Evolutionary conservation across 2,329 filamentous ascomycete species (phyloP).

Genomic region (Venturia effusa): DNA sequence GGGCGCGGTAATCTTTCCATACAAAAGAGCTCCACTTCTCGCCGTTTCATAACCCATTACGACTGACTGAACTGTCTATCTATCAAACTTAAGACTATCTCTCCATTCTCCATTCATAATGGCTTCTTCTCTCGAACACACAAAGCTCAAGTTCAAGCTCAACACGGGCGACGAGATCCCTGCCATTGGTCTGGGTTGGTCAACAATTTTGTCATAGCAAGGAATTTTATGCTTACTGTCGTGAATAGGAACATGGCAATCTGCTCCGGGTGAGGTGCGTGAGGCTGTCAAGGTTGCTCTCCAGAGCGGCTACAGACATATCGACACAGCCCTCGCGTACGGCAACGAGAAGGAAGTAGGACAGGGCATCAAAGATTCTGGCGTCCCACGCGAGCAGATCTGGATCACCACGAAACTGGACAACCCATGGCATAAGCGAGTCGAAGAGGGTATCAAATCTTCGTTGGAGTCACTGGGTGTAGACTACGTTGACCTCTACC

Average conservation of each 20-base stretch:
- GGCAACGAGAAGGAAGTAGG: conserved; percentile 69
- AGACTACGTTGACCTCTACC: conserved; percentile 56
- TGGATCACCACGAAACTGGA: conserved; percentile 76
- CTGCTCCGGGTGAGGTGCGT: conserved; percentile 55
- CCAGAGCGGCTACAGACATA: conserved; percentile 59
- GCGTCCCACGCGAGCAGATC: conserved; percentile 55
- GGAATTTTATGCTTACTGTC: not conserved
- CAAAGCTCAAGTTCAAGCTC: conserved; percentile 39
- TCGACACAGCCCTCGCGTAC: conserved; percentile 68
- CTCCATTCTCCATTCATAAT: conserved; percentile 12
- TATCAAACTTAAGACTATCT: too few relatives aligned
- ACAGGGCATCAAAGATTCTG: conserved; percentile 55
- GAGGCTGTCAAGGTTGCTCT: conserved; percentile 62
- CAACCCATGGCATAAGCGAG: conserved; percentile 67
- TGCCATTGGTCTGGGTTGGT: conserved; percentile 51
- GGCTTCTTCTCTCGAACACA: conserved; percentile 20
- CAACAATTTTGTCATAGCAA: not conserved
- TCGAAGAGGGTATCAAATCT: conserved; percentile 48
- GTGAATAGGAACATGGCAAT: conserved; percentile 57
- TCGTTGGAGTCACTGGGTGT: conserved; percentile 52
- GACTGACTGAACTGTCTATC: too few relatives aligned
- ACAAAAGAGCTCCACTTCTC: not conserved
- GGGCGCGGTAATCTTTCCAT: not conserved
- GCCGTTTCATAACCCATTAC: not conserved
- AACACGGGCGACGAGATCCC: conserved; percentile 68